These are phyloP conservation scores for Trametes cingulata DNA, from an alignment of 768 basidiomycete genomes.

Conservation along the genomic window DNA sequence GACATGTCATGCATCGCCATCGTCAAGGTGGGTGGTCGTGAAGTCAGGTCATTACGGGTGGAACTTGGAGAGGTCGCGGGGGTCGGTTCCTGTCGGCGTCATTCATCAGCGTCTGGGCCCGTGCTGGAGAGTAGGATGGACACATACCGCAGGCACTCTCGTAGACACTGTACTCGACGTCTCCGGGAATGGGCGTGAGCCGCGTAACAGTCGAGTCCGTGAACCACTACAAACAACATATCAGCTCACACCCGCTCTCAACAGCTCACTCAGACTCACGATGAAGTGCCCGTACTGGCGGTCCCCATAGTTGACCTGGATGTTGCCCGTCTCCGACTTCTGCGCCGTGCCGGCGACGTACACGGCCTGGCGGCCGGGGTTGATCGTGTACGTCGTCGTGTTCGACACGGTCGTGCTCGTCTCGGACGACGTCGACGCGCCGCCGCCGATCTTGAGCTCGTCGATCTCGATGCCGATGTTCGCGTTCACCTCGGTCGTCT, in stretches of 20 bases:
- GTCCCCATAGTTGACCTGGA: conserved; percentile 15
- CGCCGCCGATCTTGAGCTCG: conserved; percentile 9
- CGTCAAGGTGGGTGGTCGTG: too few species aligned
- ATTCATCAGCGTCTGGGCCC: background rate
- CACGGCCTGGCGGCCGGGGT: conserved; percentile 13
- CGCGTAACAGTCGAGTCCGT: background rate
- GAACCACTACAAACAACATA: background rate
- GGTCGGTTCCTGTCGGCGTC: background rate
- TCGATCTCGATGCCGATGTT: conserved; percentile 11
- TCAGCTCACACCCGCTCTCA: background rate
- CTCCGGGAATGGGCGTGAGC: background rate
- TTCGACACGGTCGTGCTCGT: conserved; percentile 4
- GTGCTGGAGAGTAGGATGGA: too few species aligned
- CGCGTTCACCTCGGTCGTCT: conserved; percentile 1
- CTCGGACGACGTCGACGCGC: background rate
- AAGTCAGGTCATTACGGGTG: too few species aligned
- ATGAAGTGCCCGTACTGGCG: conserved; percentile 11
- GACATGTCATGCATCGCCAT: too few species aligned
- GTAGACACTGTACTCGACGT: background rate
- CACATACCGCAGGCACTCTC: background rate
- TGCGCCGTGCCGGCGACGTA: conserved; percentile 13
- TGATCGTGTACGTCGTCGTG: conserved; percentile 1
- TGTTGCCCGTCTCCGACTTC: conserved; percentile 13
- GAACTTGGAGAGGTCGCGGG: background rate
- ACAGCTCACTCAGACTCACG: background rate